Evolutionary conservation across 768 basidiomycete species (phyloP), one percentile per base, ranked within the genome.

Genomic region (Mycena chlorophos): DNA sequence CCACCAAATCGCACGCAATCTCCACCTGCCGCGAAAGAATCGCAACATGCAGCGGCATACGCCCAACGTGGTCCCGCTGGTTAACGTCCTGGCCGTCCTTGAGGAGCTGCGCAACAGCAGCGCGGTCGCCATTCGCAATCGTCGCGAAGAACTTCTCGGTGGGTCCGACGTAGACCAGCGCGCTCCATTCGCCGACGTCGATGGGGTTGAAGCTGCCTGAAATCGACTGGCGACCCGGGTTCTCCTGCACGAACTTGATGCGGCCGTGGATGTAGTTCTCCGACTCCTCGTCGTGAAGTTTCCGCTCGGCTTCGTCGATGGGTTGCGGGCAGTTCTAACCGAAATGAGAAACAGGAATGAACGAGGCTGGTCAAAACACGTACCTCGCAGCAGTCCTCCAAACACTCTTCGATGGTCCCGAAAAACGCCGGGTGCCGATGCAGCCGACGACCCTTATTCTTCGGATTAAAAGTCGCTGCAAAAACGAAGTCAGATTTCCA

Each of bases 381-480:
- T 56, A 82, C 83, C 74, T 82, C 83, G 66, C 84, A 86, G 58
- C 83, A 85, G 51, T 86, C 85, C 56, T 80, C 82, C 19, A 85
- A 51, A 45, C 79, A 80, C 55, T 87, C 83, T 49, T 74, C 62
- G 63, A 81, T 75, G 0, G 76, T 81, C 5, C 85, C 84, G 56
- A 85, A 85, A 68, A 83, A 86, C 1, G 83, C 83, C 8, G 81
- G 78, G 58, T 87, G 84, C 27, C 83, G 81, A 71, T 87, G 84
- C 3, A 87, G 74, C 2, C 77, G 72, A 13, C 83, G 73, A 12
- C 73, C 77, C 58, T 84, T 81, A 68, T 86, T 85, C 70, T 82
- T 84, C 2, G 83, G 82, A 53, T 85, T 85, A 66, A 77, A 86
- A 1, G 81, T 80, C 3, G 83, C 82, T 83, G 57, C 1, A 65